These are phyloP conservation scores for Clonostachys sp. DNA, from an alignment of 2,329 filamentous ascomycete species.

Conservation along the genomic window DNA sequence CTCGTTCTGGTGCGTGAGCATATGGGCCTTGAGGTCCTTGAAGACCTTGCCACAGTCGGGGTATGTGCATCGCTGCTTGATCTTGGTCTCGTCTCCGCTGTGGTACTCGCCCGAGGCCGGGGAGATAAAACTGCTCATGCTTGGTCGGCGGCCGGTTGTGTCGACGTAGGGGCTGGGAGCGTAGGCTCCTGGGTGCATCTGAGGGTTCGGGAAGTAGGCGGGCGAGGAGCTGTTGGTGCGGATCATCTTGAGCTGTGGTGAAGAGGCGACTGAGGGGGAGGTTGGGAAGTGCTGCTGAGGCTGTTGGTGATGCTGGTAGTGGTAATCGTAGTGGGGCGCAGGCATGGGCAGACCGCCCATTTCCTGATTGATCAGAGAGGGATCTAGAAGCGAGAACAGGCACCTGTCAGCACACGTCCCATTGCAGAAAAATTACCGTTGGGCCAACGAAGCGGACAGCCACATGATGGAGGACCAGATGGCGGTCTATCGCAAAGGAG, in stretches of 20 bases:
- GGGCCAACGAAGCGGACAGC: conserved; percentile 5
- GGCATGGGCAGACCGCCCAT: conserved; percentile 42
- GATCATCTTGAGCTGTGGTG: conserved; percentile 38
- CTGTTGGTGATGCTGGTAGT: conserved; percentile 30
- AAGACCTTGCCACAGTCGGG: conserved; percentile 81
- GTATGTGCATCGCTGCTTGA: conserved; percentile 72
- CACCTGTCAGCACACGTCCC: conserved; percentile 26
- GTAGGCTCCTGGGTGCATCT: conserved; percentile 12
- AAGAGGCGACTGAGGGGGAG: conserved; percentile 57
- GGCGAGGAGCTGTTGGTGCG: conserved; percentile 62
- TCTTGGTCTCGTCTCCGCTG: conserved; percentile 60
- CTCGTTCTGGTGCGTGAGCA: conserved; percentile 89
- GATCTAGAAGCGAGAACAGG: conserved; percentile 34
- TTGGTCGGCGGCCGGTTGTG: conserved; percentile 53
- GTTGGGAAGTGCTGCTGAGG: conserved; percentile 50
- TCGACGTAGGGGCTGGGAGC: conserved; percentile 49
- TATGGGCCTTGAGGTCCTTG: conserved; percentile 90
- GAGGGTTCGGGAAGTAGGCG: conserved; percentile 15
- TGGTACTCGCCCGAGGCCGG: conserved; percentile 52
- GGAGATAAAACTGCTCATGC: conserved; percentile 66
- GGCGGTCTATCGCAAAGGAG: too few relatives aligned
- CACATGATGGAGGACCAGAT: too few relatives aligned
- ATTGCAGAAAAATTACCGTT: neutral
- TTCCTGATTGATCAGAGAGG: conserved; percentile 52
- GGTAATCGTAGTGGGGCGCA: conserved; percentile 40